Evolutionary conservation across 78 protist species (phyloP), one percentile per base, ranked within the genome.

Genomic region (Dictyostelium citrinum): DNA sequence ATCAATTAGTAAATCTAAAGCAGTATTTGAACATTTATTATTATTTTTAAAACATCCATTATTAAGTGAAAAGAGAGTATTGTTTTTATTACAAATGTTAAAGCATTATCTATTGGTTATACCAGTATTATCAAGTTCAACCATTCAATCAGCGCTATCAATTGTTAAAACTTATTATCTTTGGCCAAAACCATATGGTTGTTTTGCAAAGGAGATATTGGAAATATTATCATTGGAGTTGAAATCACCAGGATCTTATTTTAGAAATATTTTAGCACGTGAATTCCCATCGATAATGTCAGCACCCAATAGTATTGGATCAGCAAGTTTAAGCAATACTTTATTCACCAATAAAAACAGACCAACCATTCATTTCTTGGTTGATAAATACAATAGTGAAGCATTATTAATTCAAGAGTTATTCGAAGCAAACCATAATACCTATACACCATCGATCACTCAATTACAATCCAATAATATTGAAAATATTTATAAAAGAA

Each of bases 151-250:
- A 14, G 84, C 93, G 20, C 10, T 78, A 6, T 46, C 93, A 7
- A 78, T 88, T 5, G 80, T 88, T 8, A 88, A 88, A 46, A 61
- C 84, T 7, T 88, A 78, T 24, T 88, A 67, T 39, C 14, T 78
- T 8, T 88, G 78, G 85, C 93, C 93, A 41, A 49, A 82, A 60
- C 93, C 93, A 24, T 78, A 68, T n/a, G 80, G 93, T 78, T 78
- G 67, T 5, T 78, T 88, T 76, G 84, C 85, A 5, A 78, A 78
- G 22, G 93, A 88, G 29, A 58, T 88, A 20, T 49, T 88, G 5
- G 93, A 88, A 72, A 77, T 68, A 41, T 35, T 88, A 35, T 61
- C 93, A 24, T 37, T 88, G 24, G 93, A 88, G 35, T 33, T 43
- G n/a, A 60, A 78, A n/a, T 88, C 84, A 29, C 93, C 93, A 45